Evolutionary conservation across 2,329 filamentous ascomycete species (phyloP).

Genomic region (Botryosphaeria dothidea): DNA sequence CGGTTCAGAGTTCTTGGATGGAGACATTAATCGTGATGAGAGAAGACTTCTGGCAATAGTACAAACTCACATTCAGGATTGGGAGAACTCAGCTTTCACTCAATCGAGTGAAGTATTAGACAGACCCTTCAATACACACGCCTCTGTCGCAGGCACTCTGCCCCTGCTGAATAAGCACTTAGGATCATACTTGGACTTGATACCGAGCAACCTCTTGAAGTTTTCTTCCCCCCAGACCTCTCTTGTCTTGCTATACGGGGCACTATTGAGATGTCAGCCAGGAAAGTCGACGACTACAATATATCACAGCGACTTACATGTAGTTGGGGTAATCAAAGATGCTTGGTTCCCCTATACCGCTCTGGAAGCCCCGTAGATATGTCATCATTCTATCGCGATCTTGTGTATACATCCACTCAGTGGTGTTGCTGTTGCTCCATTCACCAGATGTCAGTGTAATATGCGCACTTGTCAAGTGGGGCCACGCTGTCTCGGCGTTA

Average conservation of each 20-base stretch:
- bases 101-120: background rate
- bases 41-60: too few species aligned
- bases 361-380: constrained; percentile 9
- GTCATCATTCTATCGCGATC: constrained; percentile 5
- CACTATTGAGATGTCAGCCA: too few species aligned
- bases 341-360: background rate
- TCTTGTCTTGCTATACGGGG: constrained; percentile 7
- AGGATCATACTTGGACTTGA: constrained; percentile 15
- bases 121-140: background rate
- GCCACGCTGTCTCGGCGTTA: background rate
- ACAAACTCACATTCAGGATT: too few species aligned
- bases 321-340: constrained; percentile 19
- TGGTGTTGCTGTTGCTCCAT: constrained; percentile 12
- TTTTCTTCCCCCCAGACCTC: constrained; percentile 10
- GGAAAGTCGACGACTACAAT: too few species aligned
- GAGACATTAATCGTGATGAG: too few species aligned
- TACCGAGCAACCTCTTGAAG: background rate
- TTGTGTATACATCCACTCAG: background rate
- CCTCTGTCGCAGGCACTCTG: constrained; percentile 1
- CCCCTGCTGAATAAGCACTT: constrained; percentile 10
- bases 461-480: constrained; percentile 8
- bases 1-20: too few species aligned
- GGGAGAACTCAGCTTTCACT: too few species aligned
- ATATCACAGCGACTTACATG: constrained; percentile 8
- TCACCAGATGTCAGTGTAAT: constrained; percentile 15